phyloP scores from a whole-genome alignment of 805 yeast species.

The Metschnikowia kofuensis region DNA sequence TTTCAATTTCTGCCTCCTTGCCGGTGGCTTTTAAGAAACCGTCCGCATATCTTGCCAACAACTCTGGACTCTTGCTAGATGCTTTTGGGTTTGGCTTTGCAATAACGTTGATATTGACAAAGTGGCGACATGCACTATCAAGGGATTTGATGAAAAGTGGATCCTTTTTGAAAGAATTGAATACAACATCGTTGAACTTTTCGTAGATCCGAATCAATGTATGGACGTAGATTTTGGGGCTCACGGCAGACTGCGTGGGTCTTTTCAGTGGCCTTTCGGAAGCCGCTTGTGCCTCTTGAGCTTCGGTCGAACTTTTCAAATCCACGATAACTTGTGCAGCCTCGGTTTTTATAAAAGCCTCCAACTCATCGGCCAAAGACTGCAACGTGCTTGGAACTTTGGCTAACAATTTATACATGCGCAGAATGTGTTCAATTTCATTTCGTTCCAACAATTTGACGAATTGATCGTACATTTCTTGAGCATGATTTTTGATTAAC shows the following conservation, averaged over 20 bases:
- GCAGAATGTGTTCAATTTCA: conserved; percentile 67
- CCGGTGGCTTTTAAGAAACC: conserved; percentile 72
- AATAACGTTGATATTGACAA: conserved; percentile 77
- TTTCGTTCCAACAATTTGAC: conserved; percentile 69
- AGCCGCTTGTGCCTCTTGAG: conserved; percentile 17
- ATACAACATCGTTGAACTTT: conserved; percentile 64
- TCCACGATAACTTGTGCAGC: conserved; percentile 54
- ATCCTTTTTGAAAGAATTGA: conserved; percentile 65
- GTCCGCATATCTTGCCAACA: conserved; percentile 87
- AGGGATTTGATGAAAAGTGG: conserved; percentile 80
- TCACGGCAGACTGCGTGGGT: conserved; percentile 36
- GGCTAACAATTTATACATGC: conserved; percentile 71
- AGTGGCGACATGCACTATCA: conserved; percentile 83
- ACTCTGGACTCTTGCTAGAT: conserved; percentile 83
- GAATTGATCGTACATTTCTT: conserved; percentile 73
- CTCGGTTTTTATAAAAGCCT: conserved; percentile 60
- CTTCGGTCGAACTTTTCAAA: conserved; percentile 35
- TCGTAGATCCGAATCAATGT: conserved; percentile 68
- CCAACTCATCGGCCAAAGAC: conserved; percentile 72
- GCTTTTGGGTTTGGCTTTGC: conserved; percentile 64
- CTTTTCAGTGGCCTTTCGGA: conserved; percentile 19
- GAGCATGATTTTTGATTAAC: conserved; percentile 76
- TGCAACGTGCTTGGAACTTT: conserved; percentile 78
- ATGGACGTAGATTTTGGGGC: conserved; percentile 78
- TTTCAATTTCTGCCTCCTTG: conserved; percentile 65